Percentiles rank a stretch among this genome's conserved stretches.
These are phyloP conservation scores for Rusavskia elegans DNA, from an alignment of 495 filamentous ascomycete species.

Conservation along the genomic window DNA sequence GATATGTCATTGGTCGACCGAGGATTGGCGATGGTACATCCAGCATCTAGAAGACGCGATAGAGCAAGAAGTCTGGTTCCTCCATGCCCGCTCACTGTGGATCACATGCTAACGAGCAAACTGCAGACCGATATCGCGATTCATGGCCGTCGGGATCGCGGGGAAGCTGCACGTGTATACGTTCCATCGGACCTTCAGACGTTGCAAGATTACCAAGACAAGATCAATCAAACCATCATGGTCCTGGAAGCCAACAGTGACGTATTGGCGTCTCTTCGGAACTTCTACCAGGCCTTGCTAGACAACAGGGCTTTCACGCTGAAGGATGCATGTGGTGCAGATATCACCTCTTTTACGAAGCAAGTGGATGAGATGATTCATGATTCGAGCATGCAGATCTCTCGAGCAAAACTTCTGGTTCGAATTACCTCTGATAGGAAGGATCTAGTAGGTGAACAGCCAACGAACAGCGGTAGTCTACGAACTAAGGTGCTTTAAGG, in stretches of 20 bases:
- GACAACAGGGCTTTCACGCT: constrained; percentile 18
- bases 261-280: constrained; percentile 18
- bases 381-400: constrained; percentile 21
- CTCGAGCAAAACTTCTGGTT: constrained; percentile 18
- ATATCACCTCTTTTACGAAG: constrained; percentile 16
- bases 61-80: constrained; percentile 16
- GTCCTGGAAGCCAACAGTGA: constrained; percentile 24
- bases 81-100: background rate
- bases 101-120: background rate
- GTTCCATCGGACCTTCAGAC: constrained; percentile 16
- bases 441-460: constrained; percentile 13
- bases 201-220: constrained; percentile 23
- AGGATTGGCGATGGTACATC: constrained; percentile 28
- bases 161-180: constrained; percentile 12
- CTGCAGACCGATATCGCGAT: constrained; percentile 11
- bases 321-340: constrained; percentile 8
- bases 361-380: constrained; percentile 22
- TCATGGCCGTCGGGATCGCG: constrained; percentile 8
- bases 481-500: constrained; percentile 1
- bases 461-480: too few species aligned
- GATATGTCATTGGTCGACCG: constrained; percentile 24
- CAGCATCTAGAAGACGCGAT: constrained; percentile 22
- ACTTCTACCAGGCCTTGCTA: constrained; percentile 20
- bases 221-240: constrained; percentile 18
- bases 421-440: constrained; percentile 21